These are phyloP conservation scores for Lithocarpus polystachyus DNA, from an alignment of 306 rosid species.

Conservation along the genomic window DNA sequence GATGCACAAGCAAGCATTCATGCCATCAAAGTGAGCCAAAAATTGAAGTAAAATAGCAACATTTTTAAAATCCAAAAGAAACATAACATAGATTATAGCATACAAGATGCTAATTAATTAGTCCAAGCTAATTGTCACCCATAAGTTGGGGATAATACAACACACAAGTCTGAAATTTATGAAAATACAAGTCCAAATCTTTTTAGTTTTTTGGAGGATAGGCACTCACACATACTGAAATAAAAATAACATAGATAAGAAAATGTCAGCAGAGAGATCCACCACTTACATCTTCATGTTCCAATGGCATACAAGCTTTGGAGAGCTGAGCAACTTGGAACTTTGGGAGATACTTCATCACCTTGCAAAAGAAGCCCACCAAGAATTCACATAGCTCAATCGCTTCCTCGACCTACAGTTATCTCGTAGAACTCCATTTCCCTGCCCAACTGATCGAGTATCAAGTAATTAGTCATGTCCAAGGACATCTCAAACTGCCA, in stretches of 20 bases:
- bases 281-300: not conserved
- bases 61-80: too few species aligned
- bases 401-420: slow-evolving; percentile 12
- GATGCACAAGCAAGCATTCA: too few species aligned
- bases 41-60: too few species aligned
- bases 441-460: slow-evolving; percentile 19
- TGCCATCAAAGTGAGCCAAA: too few species aligned
- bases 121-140: too few species aligned
- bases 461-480: slow-evolving; percentile 24
- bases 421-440: slow-evolving; percentile 47
- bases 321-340: not conserved
- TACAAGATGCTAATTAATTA: too few species aligned
- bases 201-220: not conserved
- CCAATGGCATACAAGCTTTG: not conserved
- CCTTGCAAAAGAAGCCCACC: not conserved
- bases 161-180: too few species aligned
- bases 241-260: not conserved
- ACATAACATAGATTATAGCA: too few species aligned
- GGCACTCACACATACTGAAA: not conserved
- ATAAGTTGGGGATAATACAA: too few species aligned
- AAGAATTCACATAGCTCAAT: not conserved
- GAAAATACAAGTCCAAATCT: not conserved
- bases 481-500: slow-evolving; percentile 23
- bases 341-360: not conserved
- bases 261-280: not conserved